These are phyloP conservation scores for Fragaria ananassa DNA, from an alignment of 306 rosid species.

Conservation along the genomic window DNA sequence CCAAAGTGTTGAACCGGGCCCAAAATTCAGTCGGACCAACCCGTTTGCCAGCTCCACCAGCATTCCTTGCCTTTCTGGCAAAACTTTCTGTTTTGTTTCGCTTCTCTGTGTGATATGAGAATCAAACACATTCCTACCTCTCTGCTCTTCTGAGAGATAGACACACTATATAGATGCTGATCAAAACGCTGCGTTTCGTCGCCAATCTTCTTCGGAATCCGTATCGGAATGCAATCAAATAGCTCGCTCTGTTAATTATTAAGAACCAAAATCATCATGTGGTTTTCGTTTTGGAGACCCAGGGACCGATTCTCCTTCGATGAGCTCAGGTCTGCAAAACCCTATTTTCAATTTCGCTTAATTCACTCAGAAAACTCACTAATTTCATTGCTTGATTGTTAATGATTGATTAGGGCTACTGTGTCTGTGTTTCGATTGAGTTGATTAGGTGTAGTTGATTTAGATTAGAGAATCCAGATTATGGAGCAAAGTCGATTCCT, in stretches of 20 bases:
- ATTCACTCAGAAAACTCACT: neutral
- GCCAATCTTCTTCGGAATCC: constrained; percentile 12
- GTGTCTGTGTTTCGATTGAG: constrained; percentile 13
- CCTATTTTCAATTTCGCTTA: neutral
- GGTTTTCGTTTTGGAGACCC: constrained; percentile 85
- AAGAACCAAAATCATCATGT: constrained; percentile 54
- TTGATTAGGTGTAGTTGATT: neutral
- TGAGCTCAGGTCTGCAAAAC: constrained; percentile 62
- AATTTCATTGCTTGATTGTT: neutral
- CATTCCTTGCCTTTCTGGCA: constrained; percentile 16
- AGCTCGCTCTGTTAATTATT: neutral
- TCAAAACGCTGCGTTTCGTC: constrained; percentile 12
- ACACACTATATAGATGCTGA: neutral
- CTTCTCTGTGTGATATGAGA: neutral
- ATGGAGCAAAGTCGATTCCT: constrained; percentile 4
- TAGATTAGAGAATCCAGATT: no score
- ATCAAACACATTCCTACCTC: constrained; percentile 10
- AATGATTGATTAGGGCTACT: neutral
- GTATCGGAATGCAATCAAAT: constrained; percentile 3
- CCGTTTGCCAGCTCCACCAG: constrained; percentile 13
- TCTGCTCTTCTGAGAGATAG: constrained; percentile 26
- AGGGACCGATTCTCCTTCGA: constrained; percentile 85
- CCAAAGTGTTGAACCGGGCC: neutral
- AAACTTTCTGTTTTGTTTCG: neutral
- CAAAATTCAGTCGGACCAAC: neutral